Percentiles rank a stretch among this genome's conserved stretches.
Evolutionary conservation across 2,329 filamentous ascomycete genomes (phyloP).

Genomic region (Penicillium sp.): DNA sequence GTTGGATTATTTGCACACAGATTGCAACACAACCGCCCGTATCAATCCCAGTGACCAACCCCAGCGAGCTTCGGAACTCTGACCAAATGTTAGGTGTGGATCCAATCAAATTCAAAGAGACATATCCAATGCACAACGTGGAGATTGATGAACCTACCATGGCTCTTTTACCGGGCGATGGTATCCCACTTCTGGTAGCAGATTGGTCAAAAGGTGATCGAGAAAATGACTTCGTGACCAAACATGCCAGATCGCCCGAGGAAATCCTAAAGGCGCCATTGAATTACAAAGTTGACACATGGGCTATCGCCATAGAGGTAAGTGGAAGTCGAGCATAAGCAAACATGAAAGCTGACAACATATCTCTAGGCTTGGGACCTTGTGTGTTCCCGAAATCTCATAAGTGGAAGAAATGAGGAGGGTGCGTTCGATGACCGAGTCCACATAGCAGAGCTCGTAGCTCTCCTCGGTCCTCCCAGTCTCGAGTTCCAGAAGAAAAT

Average conservation of each 20-base stretch:
- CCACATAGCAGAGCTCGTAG: slow-evolving; percentile 28
- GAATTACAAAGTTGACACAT: background rate
- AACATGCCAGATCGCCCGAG: slow-evolving; percentile 3
- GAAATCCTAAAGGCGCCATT: background rate
- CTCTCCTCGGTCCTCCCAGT: slow-evolving; percentile 17
- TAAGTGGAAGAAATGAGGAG: slow-evolving; percentile 19
- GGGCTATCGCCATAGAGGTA: background rate
- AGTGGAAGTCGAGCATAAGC: background rate
- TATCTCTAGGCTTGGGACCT: slow-evolving; percentile 4
- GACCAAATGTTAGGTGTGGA: background rate
- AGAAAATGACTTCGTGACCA: background rate
- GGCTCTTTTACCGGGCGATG: background rate
- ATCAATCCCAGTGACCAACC: background rate
- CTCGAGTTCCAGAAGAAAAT: slow-evolving; percentile 19
- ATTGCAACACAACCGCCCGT: slow-evolving; percentile 6
- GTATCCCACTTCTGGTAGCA: background rate
- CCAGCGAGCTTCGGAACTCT: background rate
- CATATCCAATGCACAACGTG: background rate
- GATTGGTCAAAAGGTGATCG: background rate
- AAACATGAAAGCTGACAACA: background rate
- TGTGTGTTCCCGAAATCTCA: slow-evolving; percentile 1
- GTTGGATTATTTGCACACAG: slow-evolving; percentile 5
- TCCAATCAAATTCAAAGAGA: background rate
- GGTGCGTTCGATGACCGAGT: slow-evolving; percentile 23
- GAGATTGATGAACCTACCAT: background rate